Percentiles rank a stretch among this genome's conserved stretches.
Evolutionary conservation across 2,329 filamentous ascomycete genomes (phyloP).

Genomic region (Stemphylium beticola): DNA sequence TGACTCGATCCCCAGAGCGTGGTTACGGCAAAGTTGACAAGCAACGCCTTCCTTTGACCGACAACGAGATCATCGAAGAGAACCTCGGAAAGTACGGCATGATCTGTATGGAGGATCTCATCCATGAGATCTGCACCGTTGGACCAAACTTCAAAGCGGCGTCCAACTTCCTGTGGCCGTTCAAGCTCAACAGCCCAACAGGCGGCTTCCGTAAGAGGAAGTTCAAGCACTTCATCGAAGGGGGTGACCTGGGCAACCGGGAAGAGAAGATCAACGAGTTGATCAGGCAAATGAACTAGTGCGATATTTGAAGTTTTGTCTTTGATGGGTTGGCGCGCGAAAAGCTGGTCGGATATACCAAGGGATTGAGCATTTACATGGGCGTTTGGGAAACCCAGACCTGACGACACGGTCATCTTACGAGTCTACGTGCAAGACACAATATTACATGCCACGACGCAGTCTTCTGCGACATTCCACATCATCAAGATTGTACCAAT

Average conservation of each 20-base stretch:
- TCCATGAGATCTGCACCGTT: slow-evolving; percentile 97
- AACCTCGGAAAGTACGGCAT: slow-evolving; percentile 96
- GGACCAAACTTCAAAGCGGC: slow-evolving; percentile 99
- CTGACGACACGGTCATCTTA: slow-evolving; percentile 17
- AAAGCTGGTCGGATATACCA: slow-evolving; percentile 27
- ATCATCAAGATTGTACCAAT: background rate
- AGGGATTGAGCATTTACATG: slow-evolving; percentile 29
- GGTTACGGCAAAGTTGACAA: slow-evolving; percentile 99
- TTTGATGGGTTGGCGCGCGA: slow-evolving; percentile 16
- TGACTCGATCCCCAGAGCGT: slow-evolving; percentile 58
- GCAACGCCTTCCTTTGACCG: slow-evolving; percentile 94
- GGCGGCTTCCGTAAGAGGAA: slow-evolving; percentile 96
- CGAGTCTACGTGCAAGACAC: slow-evolving; percentile 22
- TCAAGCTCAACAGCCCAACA: slow-evolving; percentile 98
- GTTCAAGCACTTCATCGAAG: slow-evolving; percentile 99
- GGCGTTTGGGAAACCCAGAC: slow-evolving; percentile 23
- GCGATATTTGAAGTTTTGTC: slow-evolving; percentile 1
- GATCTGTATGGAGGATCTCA: slow-evolving; percentile 98
- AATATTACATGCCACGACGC: slow-evolving; percentile 14
- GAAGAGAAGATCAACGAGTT: slow-evolving; percentile 98
- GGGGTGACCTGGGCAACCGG: slow-evolving; percentile 97
- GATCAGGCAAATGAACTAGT: slow-evolving; percentile 98
- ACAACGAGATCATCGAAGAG: slow-evolving; percentile 98
- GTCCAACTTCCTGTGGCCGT: slow-evolving; percentile 99
- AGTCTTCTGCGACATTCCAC: background rate